Evolutionary conservation across 1,284 basidiomycete species (phyloP).

Genomic region (Trichosporon asahii): DNA sequence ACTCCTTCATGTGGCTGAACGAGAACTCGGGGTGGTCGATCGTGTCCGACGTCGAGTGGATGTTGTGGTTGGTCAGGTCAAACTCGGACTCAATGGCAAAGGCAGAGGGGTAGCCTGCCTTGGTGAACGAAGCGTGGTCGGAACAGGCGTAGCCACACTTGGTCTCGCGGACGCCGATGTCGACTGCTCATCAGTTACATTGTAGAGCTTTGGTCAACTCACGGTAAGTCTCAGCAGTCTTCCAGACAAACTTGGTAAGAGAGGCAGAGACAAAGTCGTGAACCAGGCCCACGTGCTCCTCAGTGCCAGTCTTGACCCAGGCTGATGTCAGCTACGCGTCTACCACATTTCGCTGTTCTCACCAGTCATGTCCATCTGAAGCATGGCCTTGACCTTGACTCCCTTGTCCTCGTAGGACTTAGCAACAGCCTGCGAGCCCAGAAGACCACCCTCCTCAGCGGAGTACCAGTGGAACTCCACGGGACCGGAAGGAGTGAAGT

Average conservation of each 20-base stretch:
- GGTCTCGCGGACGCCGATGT: conserved; percentile 52
- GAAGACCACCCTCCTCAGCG: conserved; percentile 90
- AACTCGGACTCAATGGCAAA: conserved; percentile 63
- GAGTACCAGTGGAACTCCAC: conserved; percentile 97
- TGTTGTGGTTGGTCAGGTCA: conserved; percentile 64
- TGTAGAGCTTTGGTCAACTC: conserved; percentile 16
- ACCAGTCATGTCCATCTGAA: conserved; percentile 72
- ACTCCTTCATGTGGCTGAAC: conserved; percentile 59
- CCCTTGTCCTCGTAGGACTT: conserved; percentile 65
- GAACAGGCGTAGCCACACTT: conserved; percentile 93
- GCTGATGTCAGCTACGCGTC: conserved; percentile 55
- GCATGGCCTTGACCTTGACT: conserved; percentile 78
- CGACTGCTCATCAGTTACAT: conserved; percentile 31
- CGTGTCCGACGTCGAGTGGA: conserved; percentile 76
- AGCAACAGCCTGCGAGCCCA: conserved; percentile 90
- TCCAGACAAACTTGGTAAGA: conserved; percentile 71
- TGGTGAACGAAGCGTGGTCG: conserved; percentile 74
- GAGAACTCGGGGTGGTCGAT: conserved; percentile 84
- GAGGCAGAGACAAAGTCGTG: conserved; percentile 75
- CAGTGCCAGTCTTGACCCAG: conserved; percentile 86
- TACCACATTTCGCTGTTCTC: background rate
- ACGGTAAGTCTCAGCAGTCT: conserved; percentile 65
- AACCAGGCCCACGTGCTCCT: conserved; percentile 85
- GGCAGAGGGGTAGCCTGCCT: conserved; percentile 76
- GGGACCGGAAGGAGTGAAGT: conserved; percentile 67